Evolutionary conservation across 306 rosid genomes (phyloP).

Genomic region (Medicago truncatula): MtrunA17r5.0-ANR NC_053044.1:36280501-36281000

Average conservation of each 20-base stretch:
- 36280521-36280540: background rate
- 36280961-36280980: background rate
- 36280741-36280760: background rate
- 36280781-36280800: background rate
- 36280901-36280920: background rate
- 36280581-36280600: slow-evolving; percentile 1
- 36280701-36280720: slow-evolving; percentile 75
- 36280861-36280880: background rate
- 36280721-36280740: slow-evolving; percentile 37
- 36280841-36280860: no score
- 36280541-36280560: background rate
- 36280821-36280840: background rate
- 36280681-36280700: slow-evolving; percentile 73
- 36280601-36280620: background rate
- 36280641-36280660: slow-evolving; percentile 10
- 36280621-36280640: background rate
- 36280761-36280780: background rate
- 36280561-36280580: slow-evolving; percentile 2
- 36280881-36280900: background rate
- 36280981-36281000: background rate
- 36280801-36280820: background rate
- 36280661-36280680: slow-evolving; percentile 55
- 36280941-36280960: background rate
- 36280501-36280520: background rate
- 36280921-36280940: background rate